Evolutionary conservation across 2,329 filamentous ascomycete genomes (phyloP).

Genomic region (Xylaria sp.): DNA sequence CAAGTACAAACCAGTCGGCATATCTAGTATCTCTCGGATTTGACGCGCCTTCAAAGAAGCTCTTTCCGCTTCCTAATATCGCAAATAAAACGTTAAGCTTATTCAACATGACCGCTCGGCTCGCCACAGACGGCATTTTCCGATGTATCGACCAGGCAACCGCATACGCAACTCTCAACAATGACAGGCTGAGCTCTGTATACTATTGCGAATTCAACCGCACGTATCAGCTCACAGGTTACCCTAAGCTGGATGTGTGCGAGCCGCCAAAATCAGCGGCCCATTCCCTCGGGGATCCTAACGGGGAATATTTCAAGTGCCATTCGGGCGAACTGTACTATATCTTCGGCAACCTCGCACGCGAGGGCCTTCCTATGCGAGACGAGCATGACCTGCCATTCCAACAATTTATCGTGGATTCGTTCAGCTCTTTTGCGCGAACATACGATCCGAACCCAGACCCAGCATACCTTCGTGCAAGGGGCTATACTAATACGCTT

Average conservation of each 20-base stretch:
- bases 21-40: constrained; percentile 46
- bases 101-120: constrained; percentile 59
- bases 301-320: constrained; percentile 54
- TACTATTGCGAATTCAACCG: constrained; percentile 68
- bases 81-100: constrained; percentile 58
- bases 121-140: constrained; percentile 65
- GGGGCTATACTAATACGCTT: constrained; percentile 46
- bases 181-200: constrained; percentile 52
- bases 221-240: constrained; percentile 58
- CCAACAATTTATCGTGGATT: constrained; percentile 50
- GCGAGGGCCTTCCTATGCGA: constrained; percentile 50
- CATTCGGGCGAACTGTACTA: constrained; percentile 62
- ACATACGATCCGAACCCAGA: constrained; percentile 58
- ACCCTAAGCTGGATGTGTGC: constrained; percentile 59
- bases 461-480: constrained; percentile 48
- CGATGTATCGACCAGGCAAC: constrained; percentile 66
- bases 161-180: constrained; percentile 53
- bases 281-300: constrained; percentile 37
- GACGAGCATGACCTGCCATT: constrained; percentile 51
- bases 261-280: constrained; percentile 45
- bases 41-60: constrained; percentile 41
- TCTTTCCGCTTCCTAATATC: constrained; percentile 56
- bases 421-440: constrained; percentile 58
- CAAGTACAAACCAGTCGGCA: constrained; percentile 39
- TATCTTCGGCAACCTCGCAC: constrained; percentile 57